phyloP scores from a whole-genome alignment of 73 alveolate species.

The Blepharisma stoltei region DNA sequence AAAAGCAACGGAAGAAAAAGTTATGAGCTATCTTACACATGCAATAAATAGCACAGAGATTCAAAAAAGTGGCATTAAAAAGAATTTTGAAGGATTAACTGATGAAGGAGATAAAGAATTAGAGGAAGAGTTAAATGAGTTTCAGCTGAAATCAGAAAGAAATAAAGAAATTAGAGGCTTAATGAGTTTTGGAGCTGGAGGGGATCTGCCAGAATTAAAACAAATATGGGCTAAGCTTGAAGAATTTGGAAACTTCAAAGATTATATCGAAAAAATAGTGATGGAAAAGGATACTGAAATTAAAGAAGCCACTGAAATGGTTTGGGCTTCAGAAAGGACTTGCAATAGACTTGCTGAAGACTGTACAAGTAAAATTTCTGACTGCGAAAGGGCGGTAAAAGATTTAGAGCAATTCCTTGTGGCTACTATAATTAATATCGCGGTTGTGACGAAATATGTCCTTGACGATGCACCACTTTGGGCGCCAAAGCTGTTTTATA shows the following conservation, averaged over 20 bases:
- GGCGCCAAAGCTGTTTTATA: no score
- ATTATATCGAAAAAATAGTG: no score
- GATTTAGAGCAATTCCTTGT: conserved; percentile 18
- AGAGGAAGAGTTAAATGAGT: neutral
- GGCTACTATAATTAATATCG: neutral
- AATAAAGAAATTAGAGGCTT: neutral
- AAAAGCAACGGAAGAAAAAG: conserved; percentile 2
- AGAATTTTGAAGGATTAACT: neutral
- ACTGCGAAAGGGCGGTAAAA: neutral
- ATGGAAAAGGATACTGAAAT: no score
- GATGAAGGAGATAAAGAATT: neutral
- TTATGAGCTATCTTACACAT: neutral
- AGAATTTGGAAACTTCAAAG: no score
- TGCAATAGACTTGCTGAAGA: neutral
- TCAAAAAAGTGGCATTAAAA: neutral
- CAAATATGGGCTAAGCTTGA: neutral
- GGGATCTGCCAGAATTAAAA: neutral
- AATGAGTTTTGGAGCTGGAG: neutral
- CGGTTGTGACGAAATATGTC: neutral
- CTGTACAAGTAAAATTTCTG: neutral
- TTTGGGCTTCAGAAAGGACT: neutral
- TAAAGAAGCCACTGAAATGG: no score
- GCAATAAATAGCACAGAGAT: neutral
- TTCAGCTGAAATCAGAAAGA: neutral
- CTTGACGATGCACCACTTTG: no score